Conservation (phyloP, 495 filamentous ascomycete genomes). For the Glarea lozoyensis region DNA sequence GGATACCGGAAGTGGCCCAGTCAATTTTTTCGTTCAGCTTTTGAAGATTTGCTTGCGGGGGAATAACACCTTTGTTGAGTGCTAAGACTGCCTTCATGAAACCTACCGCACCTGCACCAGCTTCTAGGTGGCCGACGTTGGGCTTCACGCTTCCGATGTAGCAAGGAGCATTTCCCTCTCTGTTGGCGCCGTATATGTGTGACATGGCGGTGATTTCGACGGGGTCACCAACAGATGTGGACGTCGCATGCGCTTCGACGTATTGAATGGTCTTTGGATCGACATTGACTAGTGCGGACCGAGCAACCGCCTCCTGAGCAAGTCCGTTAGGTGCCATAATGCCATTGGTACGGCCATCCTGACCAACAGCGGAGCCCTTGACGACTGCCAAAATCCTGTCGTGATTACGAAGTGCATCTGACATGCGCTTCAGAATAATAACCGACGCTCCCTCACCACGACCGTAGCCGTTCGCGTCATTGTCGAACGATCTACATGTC, state of each 20-base stretch:
- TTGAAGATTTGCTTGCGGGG: constrained; percentile 39
- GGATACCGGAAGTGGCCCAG: constrained; percentile 27
- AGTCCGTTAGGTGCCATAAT: constrained; percentile 48
- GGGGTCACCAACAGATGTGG: constrained; percentile 51
- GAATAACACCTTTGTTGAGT: constrained; percentile 44
- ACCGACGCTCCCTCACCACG: constrained; percentile 52
- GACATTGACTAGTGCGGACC: constrained; percentile 36
- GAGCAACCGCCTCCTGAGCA: constrained; percentile 49
- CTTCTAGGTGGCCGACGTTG: constrained; percentile 51
- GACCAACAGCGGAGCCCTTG: constrained; percentile 45
- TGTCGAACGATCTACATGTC: constrained; percentile 51
- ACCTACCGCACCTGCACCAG: constrained; percentile 43
- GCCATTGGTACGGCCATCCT: constrained; percentile 48
- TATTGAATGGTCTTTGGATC: constrained; percentile 35
- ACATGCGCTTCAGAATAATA: constrained; percentile 49
- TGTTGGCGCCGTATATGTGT: constrained; percentile 31
- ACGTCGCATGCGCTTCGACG: constrained; percentile 34
- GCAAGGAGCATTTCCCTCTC: constrained; percentile 25
- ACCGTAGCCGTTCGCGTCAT: constrained; percentile 51
- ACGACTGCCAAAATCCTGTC: constrained; percentile 56
- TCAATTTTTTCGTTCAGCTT: constrained; percentile 34
- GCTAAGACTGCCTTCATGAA: constrained; percentile 48
- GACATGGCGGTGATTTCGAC: constrained; percentile 49
- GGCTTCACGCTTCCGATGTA: constrained; percentile 48
- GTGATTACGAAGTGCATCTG: constrained; percentile 42